Base-by-base conservation (phyloP, 345 rosid genomes). In the Iberis pinnata region DNA sequence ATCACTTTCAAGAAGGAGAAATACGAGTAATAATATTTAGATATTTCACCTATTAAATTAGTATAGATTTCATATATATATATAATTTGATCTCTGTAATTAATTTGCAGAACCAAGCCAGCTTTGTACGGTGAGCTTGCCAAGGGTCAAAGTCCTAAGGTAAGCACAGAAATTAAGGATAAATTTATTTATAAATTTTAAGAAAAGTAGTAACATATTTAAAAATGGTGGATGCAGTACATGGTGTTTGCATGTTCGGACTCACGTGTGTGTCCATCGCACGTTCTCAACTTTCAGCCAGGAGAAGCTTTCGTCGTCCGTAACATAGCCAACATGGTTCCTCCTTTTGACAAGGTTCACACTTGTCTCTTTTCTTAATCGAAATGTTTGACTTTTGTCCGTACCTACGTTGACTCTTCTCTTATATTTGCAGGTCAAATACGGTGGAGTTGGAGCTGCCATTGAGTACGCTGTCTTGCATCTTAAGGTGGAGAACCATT, bases 391-490 rank as follows among this genome's bases (percentile, higher is more conserved):
- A 65, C 19, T 43, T 44, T 52, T 60, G n/a, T n/a, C n/a, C n/a
- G n/a, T n/a, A n/a, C n/a, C n/a, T n/a, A n/a, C n/a, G n/a, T n/a
- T n/a, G n/a, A n/a, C n/a, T 47, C 1, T 27, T 40, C 17, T 35
- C 26, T n/a, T 17, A 43, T 24, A 41, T 37, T 38, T 37, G 11
- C 46, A 70, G 73, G 65, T 19, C 25, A 81, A 60, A 54, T 72
- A 82, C 60, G 2, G 86, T 20, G 98, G 95, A 46, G 75, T 71
- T 58, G 98, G 98, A 48, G 38, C 98, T 26, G 96, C 98, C 15
- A 61, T 92, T 26, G 98, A 92, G 56, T 92, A 92, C 60, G 98
- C 95, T 29, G 98, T 92, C 60, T 58, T 92, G 79, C 98, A 92
- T 64, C 93, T 92, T 51, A 92, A 92, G 96, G 98, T 92, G 31